A percentile compares a stretch with the other conserved stretches of the same genome.
Evolutionary conservation across 2,329 filamentous ascomycete species (phyloP).

Genomic region (Ophiostoma fasciatum): DNA sequence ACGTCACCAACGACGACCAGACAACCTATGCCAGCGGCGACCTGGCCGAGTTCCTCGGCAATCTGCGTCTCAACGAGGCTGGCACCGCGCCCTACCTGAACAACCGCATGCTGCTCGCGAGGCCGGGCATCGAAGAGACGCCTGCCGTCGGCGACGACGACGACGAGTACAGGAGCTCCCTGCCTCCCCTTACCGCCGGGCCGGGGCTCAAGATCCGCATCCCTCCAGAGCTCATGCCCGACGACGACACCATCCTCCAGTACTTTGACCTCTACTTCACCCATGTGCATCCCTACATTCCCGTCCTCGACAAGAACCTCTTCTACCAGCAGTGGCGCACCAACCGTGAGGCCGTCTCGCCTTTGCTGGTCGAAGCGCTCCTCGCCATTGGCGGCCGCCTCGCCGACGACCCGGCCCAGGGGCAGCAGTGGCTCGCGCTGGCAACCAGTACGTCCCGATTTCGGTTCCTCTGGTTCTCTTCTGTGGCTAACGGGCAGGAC

Average conservation of each 20-base stretch:
- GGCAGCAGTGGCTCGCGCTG: constrained; percentile 83
- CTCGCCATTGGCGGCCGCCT: constrained; percentile 80
- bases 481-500: too few relatives aligned
- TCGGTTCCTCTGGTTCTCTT: too few relatives aligned
- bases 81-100: constrained; percentile 83
- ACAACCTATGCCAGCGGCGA: constrained; percentile 55
- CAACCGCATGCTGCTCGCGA: constrained; percentile 27
- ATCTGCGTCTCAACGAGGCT: constrained; percentile 72
- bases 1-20: constrained; percentile 26
- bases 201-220: constrained; percentile 72
- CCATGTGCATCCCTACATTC: constrained; percentile 84
- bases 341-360: constrained; percentile 71
- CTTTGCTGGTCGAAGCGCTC: constrained; percentile 74
- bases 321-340: constrained; percentile 87
- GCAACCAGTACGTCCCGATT: constrained; percentile 66
- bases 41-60: constrained; percentile 67
- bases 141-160: constrained; percentile 52
- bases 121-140: constrained; percentile 31
- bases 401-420: constrained; percentile 69
- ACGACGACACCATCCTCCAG: constrained; percentile 63
- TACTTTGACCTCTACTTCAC: constrained; percentile 87
- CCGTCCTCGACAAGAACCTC: constrained; percentile 66
- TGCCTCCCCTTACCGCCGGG: constrained; percentile 53
- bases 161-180: constrained; percentile 55
- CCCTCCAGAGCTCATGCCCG: constrained; percentile 83